phyloP scores from a whole-genome alignment of 2,329 filamentous ascomycete genomes.

The Apiospora kogelbergensis region DNA sequence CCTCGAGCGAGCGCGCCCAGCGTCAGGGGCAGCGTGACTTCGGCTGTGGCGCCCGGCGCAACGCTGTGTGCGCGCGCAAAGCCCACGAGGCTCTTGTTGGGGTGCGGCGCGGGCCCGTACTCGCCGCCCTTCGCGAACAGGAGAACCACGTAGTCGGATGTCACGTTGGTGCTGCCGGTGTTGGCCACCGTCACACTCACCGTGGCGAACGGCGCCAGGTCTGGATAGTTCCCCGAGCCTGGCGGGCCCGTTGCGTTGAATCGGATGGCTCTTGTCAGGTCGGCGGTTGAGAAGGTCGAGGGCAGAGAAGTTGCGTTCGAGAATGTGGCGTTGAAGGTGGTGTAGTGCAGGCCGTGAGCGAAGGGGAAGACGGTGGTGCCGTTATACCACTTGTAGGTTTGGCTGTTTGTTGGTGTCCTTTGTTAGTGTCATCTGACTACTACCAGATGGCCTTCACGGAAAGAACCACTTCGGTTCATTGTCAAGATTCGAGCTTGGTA shows the following conservation, averaged over 20 bases:
- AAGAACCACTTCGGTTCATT: too few species aligned
- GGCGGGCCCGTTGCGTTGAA: slow-evolving; percentile 24
- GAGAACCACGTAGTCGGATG: slow-evolving; percentile 47
- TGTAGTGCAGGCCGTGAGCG: slow-evolving; percentile 50
- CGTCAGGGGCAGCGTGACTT: slow-evolving; percentile 34
- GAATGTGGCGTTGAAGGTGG: slow-evolving; percentile 38
- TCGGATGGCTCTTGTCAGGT: slow-evolving; percentile 32
- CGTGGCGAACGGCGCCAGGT: slow-evolving; percentile 39
- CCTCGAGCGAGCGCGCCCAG: slow-evolving; percentile 44
- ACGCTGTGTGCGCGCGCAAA: slow-evolving; percentile 40
- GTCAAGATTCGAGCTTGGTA: too few species aligned
- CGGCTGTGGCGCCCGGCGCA: slow-evolving; percentile 23
- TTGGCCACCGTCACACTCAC: slow-evolving; percentile 41
- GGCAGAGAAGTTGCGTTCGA: neutral
- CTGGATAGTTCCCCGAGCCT: slow-evolving; percentile 24
- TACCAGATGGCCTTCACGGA: neutral
- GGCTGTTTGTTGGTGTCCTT: slow-evolving; percentile 15
- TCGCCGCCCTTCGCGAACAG: slow-evolving; percentile 40
- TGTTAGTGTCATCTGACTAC: too few species aligned
- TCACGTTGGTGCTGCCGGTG: slow-evolving; percentile 36
- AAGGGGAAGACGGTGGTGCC: slow-evolving; percentile 41
- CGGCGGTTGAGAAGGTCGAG: slow-evolving; percentile 31
- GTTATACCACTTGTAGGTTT: slow-evolving; percentile 51
- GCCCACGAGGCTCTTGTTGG: slow-evolving; percentile 44
- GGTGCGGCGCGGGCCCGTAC: slow-evolving; percentile 40